phyloP scores from a whole-genome alignment of 2,329 filamentous ascomycete species.

The Bipolaris cookei region DNA sequence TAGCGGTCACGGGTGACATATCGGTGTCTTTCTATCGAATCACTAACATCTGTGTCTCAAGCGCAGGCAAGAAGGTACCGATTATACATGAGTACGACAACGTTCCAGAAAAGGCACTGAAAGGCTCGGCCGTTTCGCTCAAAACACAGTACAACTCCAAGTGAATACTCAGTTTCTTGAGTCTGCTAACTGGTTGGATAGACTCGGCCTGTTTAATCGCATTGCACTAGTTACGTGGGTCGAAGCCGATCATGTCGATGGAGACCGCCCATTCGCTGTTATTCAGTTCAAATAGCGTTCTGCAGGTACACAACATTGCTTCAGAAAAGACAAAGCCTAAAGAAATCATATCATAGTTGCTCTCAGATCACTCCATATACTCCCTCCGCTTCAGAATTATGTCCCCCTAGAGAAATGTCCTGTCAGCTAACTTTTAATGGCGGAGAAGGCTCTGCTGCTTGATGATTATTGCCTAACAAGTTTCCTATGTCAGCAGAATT shows the following conservation, averaged over 20 bases:
- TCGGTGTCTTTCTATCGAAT: slow-evolving; percentile 4
- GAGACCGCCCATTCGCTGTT: slow-evolving; percentile 15
- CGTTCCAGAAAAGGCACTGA: slow-evolving; percentile 14
- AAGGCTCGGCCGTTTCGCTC: slow-evolving; percentile 11
- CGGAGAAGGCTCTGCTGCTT: neutral
- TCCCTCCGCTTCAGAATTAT: slow-evolving; percentile 31
- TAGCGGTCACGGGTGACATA: slow-evolving; percentile 3
- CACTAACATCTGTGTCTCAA: slow-evolving; percentile 3
- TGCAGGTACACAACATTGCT: neutral
- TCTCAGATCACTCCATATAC: slow-evolving; percentile 37
- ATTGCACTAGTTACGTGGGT: slow-evolving; percentile 7
- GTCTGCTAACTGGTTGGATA: neutral
- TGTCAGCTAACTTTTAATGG: neutral
- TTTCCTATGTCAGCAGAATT: neutral
- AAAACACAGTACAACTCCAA: slow-evolving; percentile 4
- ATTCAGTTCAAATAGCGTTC: slow-evolving; percentile 28
- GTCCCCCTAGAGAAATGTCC: neutral
- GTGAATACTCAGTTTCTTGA: neutral
- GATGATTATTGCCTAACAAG: neutral
- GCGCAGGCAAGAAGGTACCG: slow-evolving; percentile 1
- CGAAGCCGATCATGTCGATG: slow-evolving; percentile 6
- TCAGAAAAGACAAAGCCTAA: too few relatives aligned
- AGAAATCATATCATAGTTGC: slow-evolving; percentile 1
- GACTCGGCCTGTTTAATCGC: slow-evolving; percentile 3
- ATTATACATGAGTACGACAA: slow-evolving; percentile 3